Evolutionary conservation across 2,329 filamentous ascomycete genomes (phyloP).

Genomic region (Exophiala phaeomuriformis): DNA sequence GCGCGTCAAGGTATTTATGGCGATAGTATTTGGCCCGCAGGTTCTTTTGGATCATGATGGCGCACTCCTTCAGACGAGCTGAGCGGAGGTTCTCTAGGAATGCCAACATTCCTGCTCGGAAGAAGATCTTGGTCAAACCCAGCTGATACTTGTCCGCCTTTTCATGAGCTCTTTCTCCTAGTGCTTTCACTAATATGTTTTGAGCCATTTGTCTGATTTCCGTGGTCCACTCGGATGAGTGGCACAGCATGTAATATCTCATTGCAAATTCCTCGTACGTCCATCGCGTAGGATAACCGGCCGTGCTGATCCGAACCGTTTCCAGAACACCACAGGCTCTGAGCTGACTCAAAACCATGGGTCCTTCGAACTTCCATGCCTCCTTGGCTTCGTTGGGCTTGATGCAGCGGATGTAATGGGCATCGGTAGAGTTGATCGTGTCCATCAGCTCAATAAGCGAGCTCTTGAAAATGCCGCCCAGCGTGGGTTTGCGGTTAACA

Average conservation of each 20-base stretch:
- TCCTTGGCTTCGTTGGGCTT: slow-evolving; percentile 97
- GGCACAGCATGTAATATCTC: slow-evolving; percentile 96
- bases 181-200: slow-evolving; percentile 78
- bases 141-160: slow-evolving; percentile 92
- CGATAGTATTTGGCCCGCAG: slow-evolving; percentile 91
- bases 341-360: slow-evolving; percentile 96
- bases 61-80: slow-evolving; percentile 81
- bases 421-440: slow-evolving; percentile 95
- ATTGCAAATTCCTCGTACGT: slow-evolving; percentile 98
- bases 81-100: slow-evolving; percentile 94
- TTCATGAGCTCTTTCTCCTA: slow-evolving; percentile 67
- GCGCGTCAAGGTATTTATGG: slow-evolving; percentile 78
- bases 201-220: slow-evolving; percentile 94
- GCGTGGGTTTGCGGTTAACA: slow-evolving; percentile 89
- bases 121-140: slow-evolving; percentile 97
- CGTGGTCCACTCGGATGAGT: slow-evolving; percentile 80
- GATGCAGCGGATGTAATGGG: slow-evolving; percentile 98
- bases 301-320: slow-evolving; percentile 94
- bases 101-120: slow-evolving; percentile 96
- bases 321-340: slow-evolving; percentile 98
- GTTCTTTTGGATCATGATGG: slow-evolving; percentile 98
- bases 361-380: slow-evolving; percentile 95
- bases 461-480: slow-evolving; percentile 97
- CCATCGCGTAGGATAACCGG: slow-evolving; percentile 95
- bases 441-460: slow-evolving; percentile 96